Evolutionary conservation across 495 filamentous ascomycete species (phyloP).

Genomic region (Niebla homalea): DNA sequence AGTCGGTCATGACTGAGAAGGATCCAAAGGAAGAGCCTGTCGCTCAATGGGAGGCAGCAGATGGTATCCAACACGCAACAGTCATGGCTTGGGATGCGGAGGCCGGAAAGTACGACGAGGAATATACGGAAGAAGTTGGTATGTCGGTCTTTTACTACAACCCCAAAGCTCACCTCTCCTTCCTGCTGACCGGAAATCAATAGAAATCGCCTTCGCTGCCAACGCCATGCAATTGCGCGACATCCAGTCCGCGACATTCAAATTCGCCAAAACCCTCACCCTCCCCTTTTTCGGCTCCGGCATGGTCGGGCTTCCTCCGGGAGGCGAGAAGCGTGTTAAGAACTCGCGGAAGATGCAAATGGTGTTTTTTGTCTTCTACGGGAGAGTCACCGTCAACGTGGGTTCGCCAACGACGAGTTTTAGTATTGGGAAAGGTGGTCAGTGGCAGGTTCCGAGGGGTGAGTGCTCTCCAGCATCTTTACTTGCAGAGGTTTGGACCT

Average conservation of each 20-base stretch:
- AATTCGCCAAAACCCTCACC: conserved; percentile 74
- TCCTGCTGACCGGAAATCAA: conserved; percentile 9
- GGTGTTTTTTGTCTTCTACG: conserved; percentile 78
- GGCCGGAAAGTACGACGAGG: conserved; percentile 37
- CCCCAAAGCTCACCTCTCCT: background rate
- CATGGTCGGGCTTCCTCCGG: conserved; percentile 74
- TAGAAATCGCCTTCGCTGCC: conserved; percentile 64
- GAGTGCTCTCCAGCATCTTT: conserved; percentile 27
- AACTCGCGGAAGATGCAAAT: conserved; percentile 89
- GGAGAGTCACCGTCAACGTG: conserved; percentile 62
- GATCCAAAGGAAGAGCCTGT: conserved; percentile 37
- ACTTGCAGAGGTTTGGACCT: conserved; percentile 1
- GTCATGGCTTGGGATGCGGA: conserved; percentile 44
- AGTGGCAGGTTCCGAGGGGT: conserved; percentile 93
- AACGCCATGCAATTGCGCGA: conserved; percentile 60
- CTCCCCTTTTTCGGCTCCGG: conserved; percentile 76
- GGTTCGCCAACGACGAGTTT: conserved; percentile 63
- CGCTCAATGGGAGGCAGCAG: conserved; percentile 48
- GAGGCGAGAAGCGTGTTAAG: conserved; percentile 71
- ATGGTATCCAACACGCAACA: conserved; percentile 43
- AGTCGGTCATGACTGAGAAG: conserved; percentile 22
- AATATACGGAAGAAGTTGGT: conserved; percentile 45
- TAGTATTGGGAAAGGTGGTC: conserved; percentile 68
- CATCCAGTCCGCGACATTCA: conserved; percentile 62
- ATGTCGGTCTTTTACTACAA: conserved; percentile 11